Evolutionary conservation across 2,329 filamentous ascomycete species (phyloP).

Genomic region (Penicillium digitatum): DNA sequence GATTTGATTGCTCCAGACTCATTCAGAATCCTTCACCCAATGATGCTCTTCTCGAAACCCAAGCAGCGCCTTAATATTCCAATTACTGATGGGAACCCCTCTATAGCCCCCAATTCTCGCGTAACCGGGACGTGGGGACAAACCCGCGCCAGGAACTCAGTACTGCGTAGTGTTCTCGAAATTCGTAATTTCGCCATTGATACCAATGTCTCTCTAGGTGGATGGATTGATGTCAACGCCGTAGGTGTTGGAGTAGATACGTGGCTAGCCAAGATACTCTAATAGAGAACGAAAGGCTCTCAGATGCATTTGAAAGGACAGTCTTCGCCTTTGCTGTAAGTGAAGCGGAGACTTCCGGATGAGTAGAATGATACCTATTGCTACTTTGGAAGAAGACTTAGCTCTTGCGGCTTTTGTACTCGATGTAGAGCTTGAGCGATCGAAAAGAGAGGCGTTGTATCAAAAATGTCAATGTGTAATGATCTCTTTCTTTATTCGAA

Average conservation of each 20-base stretch:
- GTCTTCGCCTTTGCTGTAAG: not conserved
- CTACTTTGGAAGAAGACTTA: not conserved
- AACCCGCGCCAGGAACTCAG: conserved; percentile 50
- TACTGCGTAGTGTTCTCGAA: conserved; percentile 50
- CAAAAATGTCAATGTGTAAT: not conserved
- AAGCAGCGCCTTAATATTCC: conserved; percentile 56
- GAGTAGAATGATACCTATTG: not conserved
- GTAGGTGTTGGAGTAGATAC: not conserved
- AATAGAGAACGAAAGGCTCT: not conserved
- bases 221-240: not conserved
- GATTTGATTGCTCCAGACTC: not conserved
- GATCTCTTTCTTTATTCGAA: not conserved
- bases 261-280: not conserved
- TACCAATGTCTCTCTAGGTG: no score
- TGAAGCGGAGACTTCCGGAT: conserved; percentile 1
- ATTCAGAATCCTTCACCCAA: conserved; percentile 23
- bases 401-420: not conserved
- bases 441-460: not conserved
- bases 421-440: no score
- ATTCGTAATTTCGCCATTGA: conserved; percentile 58
- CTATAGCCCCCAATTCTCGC: conserved; percentile 54
- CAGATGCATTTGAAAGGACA: not conserved
- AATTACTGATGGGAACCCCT: conserved; percentile 59
- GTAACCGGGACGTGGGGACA: conserved; percentile 52
- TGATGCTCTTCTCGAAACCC: conserved; percentile 57